phyloP scores from a whole-genome alignment of 1,284 basidiomycete genomes.

The Filobasidium uniguttulatum region DNA sequence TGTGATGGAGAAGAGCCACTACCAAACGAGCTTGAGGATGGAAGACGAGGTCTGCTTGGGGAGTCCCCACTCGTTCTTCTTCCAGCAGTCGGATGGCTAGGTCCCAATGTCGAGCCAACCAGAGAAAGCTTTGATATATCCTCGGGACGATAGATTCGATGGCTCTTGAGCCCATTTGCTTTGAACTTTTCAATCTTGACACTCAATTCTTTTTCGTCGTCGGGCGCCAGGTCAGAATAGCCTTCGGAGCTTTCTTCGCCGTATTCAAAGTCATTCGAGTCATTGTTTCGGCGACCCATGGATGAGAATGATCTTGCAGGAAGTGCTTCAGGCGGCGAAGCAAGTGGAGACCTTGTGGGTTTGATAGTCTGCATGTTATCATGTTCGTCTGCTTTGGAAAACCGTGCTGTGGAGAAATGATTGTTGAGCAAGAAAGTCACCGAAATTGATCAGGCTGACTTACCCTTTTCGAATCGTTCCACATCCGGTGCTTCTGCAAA shows the following conservation, averaged over 20 bases:
- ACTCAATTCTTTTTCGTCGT: conserved; percentile 56
- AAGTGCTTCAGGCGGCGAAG: conserved; percentile 1
- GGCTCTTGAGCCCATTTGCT: background rate
- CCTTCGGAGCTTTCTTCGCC: conserved; percentile 51
- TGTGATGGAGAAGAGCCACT: background rate
- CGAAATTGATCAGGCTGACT: background rate
- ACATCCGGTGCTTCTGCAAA: conserved; percentile 63
- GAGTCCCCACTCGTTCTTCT: background rate
- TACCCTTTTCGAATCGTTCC: conserved; percentile 7
- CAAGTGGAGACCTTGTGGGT: conserved; percentile 4
- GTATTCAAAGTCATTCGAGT: background rate
- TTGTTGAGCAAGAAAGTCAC: too few species aligned
- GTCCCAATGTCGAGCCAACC: background rate
- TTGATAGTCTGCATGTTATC: conserved; percentile 14
- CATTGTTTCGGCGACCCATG: background rate
- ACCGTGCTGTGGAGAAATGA: conserved; percentile 11
- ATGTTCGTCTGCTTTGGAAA: conserved; percentile 1
- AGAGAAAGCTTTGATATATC: background rate
- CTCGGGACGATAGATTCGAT: background rate
- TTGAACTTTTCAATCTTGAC: conserved; percentile 47
- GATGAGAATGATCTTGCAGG: background rate
- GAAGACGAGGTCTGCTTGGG: background rate
- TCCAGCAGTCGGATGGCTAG: background rate
- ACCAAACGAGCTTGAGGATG: background rate
- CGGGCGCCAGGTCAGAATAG: conserved; percentile 62